phyloP scores from a whole-genome alignment of 192 early-diverging fungal genomes.

The Podila clonocystis region DNA sequence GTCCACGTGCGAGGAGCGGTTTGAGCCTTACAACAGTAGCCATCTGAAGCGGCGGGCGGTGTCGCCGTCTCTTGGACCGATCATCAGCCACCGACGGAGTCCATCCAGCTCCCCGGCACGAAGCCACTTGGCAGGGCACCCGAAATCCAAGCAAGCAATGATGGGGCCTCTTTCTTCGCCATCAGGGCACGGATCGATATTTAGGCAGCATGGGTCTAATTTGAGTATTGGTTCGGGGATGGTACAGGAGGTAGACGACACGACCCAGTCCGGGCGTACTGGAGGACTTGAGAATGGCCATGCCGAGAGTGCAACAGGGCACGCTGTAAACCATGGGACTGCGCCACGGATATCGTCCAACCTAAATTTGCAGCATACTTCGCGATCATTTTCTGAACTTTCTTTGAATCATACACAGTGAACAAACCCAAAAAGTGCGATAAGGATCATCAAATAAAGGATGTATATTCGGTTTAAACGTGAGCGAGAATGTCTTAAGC shows the following conservation, averaged over 20 bases:
- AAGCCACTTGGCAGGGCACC: slow-evolving; percentile 26
- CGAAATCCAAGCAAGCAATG: slow-evolving; percentile 21
- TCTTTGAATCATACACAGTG: slow-evolving; percentile 22
- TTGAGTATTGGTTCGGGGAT: neutral
- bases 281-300: neutral
- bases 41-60: slow-evolving; percentile 44
- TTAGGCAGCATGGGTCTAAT: slow-evolving; percentile 3
- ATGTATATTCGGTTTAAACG: neutral
- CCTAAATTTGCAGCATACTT: slow-evolving; percentile 33
- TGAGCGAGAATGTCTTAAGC: neutral
- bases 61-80: slow-evolving; percentile 43
- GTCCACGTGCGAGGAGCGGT: slow-evolving; percentile 47
- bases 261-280: neutral
- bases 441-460: neutral
- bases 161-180: slow-evolving; percentile 31
- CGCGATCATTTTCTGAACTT: slow-evolving; percentile 40
- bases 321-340: neutral
- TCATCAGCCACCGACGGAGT: slow-evolving; percentile 30
- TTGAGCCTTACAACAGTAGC: slow-evolving; percentile 43
- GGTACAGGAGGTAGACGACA: neutral
- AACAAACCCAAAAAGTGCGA: neutral
- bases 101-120: slow-evolving; percentile 45
- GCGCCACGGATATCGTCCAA: slow-evolving; percentile 9
- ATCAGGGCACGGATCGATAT: slow-evolving; percentile 30
- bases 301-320: neutral